Evolutionary conservation across 1,139 yeast genomes (phyloP), one percentile per base, ranked within the genome.

Genomic region (Zygoascus hellenicus): DNA sequence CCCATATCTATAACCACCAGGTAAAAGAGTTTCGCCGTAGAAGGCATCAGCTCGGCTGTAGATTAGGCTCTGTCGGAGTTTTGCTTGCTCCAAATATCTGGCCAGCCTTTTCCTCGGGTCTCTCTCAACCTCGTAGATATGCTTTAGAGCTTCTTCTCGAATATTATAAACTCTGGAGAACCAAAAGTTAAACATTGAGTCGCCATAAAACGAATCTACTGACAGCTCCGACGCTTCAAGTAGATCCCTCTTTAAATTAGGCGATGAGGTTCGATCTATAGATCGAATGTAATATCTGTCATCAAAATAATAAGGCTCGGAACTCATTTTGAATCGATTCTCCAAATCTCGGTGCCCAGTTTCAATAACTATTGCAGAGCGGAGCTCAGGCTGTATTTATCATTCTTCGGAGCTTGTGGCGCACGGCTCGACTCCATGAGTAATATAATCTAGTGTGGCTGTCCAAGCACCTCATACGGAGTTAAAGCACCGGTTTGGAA

Each of bases 221-320:
- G 11, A 3, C 9, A 35, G 15, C 15, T 35, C 38, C 29, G 38
- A 16, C n/a, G 19, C 14, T n/a, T 35, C 38, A 5, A 35, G 38
- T 11, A 17, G n/a, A 10, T 11, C 29, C 3, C 19, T 6, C 3
- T 13, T 9, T 5, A 35, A 6, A 35, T 35, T 19, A 5, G 28
- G 38, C 26, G 26, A 22, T 10, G 22, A 19, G 11, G 15, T 7
- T 16, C 5, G 31, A 17, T 15, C 19, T 14, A 40, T 40, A 28
- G 31, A 15, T 30, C 31, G 33, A 29, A 40, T 40, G 32, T 40
- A 40, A 19, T 32, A 40, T 13, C 37, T 28, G 22, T 40, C 43
- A 32, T 39, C 42, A 17, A 39, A 11, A 39, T 16, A 39, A 30
- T 4, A n/a, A 22, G 2, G 11, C 6, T 36, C 39, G 16, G 9